Conservation (phyloP, 2,329 filamentous ascomycete species). For the Diaporthe capsici region DNA sequence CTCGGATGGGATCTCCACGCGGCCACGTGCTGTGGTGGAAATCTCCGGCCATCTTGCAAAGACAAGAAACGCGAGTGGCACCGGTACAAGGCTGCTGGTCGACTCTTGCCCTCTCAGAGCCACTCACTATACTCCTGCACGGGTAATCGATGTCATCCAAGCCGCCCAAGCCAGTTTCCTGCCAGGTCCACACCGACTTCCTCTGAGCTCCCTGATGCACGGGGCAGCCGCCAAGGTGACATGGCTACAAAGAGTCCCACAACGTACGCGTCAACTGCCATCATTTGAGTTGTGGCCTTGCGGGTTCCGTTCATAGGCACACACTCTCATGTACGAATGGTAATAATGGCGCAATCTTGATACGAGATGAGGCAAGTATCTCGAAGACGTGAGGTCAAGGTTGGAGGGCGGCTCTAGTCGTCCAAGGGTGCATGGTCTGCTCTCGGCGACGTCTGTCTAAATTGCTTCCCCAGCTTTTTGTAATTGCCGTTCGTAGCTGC, state of each 20-base stretch:
- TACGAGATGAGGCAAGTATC: constrained; percentile 20
- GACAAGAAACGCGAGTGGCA: constrained; percentile 19
- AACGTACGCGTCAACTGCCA: constrained; percentile 18
- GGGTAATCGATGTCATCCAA: constrained; percentile 17
- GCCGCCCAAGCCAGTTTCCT: constrained; percentile 19
- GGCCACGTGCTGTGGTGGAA: constrained; percentile 31
- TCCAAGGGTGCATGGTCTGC: constrained; percentile 10
- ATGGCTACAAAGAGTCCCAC: constrained; percentile 8
- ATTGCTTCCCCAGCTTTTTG: constrained; percentile 37
- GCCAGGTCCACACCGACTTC: constrained; percentile 25
- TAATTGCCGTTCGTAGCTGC: constrained; percentile 32
- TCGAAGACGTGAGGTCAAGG: background rate
- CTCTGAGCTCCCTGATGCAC: background rate
- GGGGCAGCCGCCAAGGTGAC: background rate
- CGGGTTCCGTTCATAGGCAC: background rate
- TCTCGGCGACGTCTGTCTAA: constrained; percentile 10
- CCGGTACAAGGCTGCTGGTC: constrained; percentile 17
- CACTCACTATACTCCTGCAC: background rate
- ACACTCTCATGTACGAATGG: background rate
- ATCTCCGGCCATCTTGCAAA: constrained; percentile 32
- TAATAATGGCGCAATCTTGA: constrained; percentile 27
- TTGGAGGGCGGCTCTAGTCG: background rate
- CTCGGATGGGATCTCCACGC: constrained; percentile 29
- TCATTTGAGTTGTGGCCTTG: constrained; percentile 19
- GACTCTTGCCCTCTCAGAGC: constrained; percentile 15